Base-by-base conservation (phyloP, 2,329 filamentous ascomycete genomes). In the Ceratocystis papillata region DNA sequence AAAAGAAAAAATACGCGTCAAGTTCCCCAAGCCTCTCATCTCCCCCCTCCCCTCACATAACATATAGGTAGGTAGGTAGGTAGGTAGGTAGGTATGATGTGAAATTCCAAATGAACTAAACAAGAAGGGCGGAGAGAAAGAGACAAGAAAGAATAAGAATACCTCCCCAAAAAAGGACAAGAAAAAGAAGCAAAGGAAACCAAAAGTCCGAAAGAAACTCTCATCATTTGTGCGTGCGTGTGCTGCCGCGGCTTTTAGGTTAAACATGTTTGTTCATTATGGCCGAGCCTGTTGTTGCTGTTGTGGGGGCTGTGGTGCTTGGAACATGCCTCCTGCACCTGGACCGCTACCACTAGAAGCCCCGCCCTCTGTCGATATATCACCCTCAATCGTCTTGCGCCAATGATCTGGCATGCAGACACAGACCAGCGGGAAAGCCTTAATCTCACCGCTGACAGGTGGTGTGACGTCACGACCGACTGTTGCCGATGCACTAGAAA, bases 401-500 rank as follows among this genome's bases (percentile, higher is more conserved):
- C 93, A 99, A 75, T 96, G 92, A 73, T 96, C 89, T 30, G 93
- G 94, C 41, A 96, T 79, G 76, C 94, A 97, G 53, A 97, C 90
- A 73, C 93, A 99, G 62, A 99, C 93, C 69, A 99, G 81, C 57
- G 94, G 94, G 81, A 97, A 97, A 41, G 94, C 94, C 76, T 97
- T 97, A 79, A 97, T 94, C 74, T 97, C 93, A 68, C 90, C 90
- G 66, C 81, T 80, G 10, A 81, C 81, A 1, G 82, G 78, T 25
- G 88, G 87, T 37, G 88, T 89, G 45, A 79, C 73, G 60, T 83
- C 80, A 60, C 81, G 80, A 57, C 75, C 76, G 22, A 81, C 55
- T 8, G 55, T 30, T 30, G 55, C 55, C 2, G 89, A 88, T 20
- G 88, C 87, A 76, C 90, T 88, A 59, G 90, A 96, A 55, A 97